phyloP scores from a whole-genome alignment of 192 early-diverging fungal genomes.

The Bifiguratus adelaidae region DNA sequence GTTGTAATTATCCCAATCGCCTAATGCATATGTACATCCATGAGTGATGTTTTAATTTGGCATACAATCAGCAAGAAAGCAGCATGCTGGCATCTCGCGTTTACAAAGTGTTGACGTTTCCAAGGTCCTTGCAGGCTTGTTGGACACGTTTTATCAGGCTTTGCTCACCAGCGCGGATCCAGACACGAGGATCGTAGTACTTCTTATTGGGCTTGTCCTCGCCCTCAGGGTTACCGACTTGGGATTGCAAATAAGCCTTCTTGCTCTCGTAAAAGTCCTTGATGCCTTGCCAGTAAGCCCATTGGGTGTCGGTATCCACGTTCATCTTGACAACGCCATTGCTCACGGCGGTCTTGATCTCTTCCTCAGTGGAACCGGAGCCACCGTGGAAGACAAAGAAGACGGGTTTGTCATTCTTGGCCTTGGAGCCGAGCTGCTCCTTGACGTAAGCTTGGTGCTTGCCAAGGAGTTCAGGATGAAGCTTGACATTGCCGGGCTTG shows the following conservation, averaged over 20 bases:
- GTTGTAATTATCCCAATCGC: too few relatives aligned
- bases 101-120: constrained; percentile 58
- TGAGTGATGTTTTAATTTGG: too few relatives aligned
- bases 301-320: constrained; percentile 98
- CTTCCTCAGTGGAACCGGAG: constrained; percentile 47
- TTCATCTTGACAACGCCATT: constrained; percentile 96
- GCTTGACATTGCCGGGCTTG: constrained; percentile 91
- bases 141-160: constrained; percentile 74
- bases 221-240: constrained; percentile 95
- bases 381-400: constrained; percentile 99
- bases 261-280: constrained; percentile 79
- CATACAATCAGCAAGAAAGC: too few relatives aligned
- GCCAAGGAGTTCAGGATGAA: constrained; percentile 85
- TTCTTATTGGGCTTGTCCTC: constrained; percentile 98
- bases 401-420: constrained; percentile 63
- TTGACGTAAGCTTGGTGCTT: constrained; percentile 81
- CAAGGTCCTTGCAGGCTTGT: constrained; percentile 68
- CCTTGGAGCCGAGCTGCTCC: constrained; percentile 41
- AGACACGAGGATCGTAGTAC: constrained; percentile 94
- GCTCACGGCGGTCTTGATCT: constrained; percentile 17
- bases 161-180: constrained; percentile 85
- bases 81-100: too few relatives aligned
- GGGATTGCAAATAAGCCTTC: constrained; percentile 80
- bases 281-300: constrained; percentile 88
- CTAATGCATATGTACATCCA: too few relatives aligned